Evolutionary conservation across 1,284 basidiomycete species (phyloP), one percentile per base, ranked within the genome.

Genomic region (Meripilus lineatus): DNA sequence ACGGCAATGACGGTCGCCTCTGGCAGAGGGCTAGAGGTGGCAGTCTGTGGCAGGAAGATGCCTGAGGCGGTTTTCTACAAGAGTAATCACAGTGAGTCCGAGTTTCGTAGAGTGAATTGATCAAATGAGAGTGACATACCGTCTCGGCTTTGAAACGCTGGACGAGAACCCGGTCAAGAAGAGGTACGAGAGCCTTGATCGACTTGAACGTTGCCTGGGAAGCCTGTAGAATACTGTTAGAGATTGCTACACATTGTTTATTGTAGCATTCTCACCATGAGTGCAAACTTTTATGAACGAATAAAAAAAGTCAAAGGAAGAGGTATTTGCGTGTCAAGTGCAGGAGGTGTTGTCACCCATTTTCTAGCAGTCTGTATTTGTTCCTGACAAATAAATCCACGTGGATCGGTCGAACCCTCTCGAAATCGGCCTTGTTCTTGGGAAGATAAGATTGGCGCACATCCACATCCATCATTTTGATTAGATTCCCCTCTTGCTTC

Each of bases 1-100:
- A 92, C 87, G 32, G 95, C 90, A 64, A 98, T 89, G 60, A 98
- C 95, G 42, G 91, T 95, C 4, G 93, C 95, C 69, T 98, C 95
- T 2, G 95, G 94, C 6, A 98, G 79, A 20, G 93, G 93, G 52
- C 69, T 81, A 51, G 67, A 79, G 37, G 91, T 93, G 1, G 86
- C 81, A 6, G 91, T 89, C 10, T 89, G 84, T 18, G 95, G 95
- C 44, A 99, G 76, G 81, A 95, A 94, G 65, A 99, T 81, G 40
- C 95, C 95, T 24, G 87, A 71, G 13, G 93, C 87, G 26, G 93
- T 97, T 92, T 96, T 95, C 89, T 95, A 42, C 3, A 34, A 14
- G n/a, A 10, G 34, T 11, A 6, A 38, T 11, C 6, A 6, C 11
- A 21, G 37, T 22, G 37, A 24, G 37, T 10, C 32, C 13, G 21